Conservation (phyloP, 345 rosid genomes). For the Salix caprea region DNA sequence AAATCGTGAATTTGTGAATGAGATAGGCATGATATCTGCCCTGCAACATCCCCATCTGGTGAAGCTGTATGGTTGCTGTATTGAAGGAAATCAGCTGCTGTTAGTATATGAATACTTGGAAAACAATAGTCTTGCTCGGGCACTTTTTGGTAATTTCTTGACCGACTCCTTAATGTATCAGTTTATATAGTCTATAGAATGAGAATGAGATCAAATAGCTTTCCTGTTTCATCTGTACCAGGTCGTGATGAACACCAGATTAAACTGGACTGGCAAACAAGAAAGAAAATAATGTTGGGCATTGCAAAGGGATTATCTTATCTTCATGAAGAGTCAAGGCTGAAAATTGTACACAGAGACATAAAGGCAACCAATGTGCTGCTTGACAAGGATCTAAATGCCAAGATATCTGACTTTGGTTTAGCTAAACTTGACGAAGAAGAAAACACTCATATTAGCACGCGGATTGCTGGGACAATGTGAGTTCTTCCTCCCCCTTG, state of each 20-base stretch:
- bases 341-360: slow-evolving; percentile 72
- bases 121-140: slow-evolving; percentile 61
- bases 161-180: neutral
- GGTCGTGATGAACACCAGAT: slow-evolving; percentile 43
- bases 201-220: neutral
- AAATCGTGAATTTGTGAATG: slow-evolving; percentile 60
- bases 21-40: slow-evolving; percentile 72
- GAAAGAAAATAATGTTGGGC: slow-evolving; percentile 46
- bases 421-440: slow-evolving; percentile 71
- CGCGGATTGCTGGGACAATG: slow-evolving; percentile 70
- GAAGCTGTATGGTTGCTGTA: slow-evolving; percentile 57
- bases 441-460: slow-evolving; percentile 70
- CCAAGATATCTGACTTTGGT: slow-evolving; percentile 72
- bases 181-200: neutral
- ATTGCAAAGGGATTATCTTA: slow-evolving; percentile 55
- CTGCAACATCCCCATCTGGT: slow-evolving; percentile 66
- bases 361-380: slow-evolving; percentile 69
- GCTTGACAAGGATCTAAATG: slow-evolving; percentile 53
- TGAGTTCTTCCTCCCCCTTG: slow-evolving; percentile 20
- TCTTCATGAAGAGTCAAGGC: slow-evolving; percentile 67
- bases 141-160: slow-evolving; percentile 46
- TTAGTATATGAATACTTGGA: slow-evolving; percentile 60
- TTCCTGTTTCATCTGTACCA: neutral
- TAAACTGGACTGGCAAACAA: slow-evolving; percentile 51
- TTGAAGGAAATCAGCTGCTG: slow-evolving; percentile 60